These are phyloP conservation scores for Codiaeum variegatum DNA, from an alignment of 441 rosid genomes.

Conservation along the genomic window DNA sequence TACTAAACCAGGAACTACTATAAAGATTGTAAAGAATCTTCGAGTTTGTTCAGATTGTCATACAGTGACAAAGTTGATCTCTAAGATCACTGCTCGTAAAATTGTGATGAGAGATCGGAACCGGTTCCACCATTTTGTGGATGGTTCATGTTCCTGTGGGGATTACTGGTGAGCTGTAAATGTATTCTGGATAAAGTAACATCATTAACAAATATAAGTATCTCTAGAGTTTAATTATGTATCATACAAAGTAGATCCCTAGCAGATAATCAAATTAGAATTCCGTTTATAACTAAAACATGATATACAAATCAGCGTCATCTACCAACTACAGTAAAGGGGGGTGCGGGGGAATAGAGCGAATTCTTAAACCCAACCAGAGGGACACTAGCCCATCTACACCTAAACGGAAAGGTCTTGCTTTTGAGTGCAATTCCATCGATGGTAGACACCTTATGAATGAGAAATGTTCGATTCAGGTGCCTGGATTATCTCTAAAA, in stretches of 20 bases:
- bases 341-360: too few relatives aligned
- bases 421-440: too few relatives aligned
- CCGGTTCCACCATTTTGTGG: slow-evolving; percentile 59
- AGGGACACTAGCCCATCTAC: slow-evolving; percentile 11
- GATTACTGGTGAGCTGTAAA: slow-evolving; percentile 54
- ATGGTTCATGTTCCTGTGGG: slow-evolving; percentile 66
- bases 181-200: not conserved
- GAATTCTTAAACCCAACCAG: slow-evolving; percentile 15
- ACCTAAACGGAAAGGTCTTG: too few relatives aligned
- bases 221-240: slow-evolving; percentile 18
- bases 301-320: slow-evolving; percentile 12
- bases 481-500: too few relatives aligned
- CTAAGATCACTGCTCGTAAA: slow-evolving; percentile 48
- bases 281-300: not conserved
- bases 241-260: slow-evolving; percentile 18
- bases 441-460: too few relatives aligned
- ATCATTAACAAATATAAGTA: not conserved
- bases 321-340: too few relatives aligned
- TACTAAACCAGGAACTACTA: slow-evolving; percentile 43
- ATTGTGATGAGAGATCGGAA: slow-evolving; percentile 67
- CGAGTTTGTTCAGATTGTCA: slow-evolving; percentile 64
- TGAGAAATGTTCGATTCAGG: too few relatives aligned
- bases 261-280: slow-evolving; percentile 5
- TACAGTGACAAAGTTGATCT: slow-evolving; percentile 45
- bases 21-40: slow-evolving; percentile 58